Base-by-base conservation (phyloP, 2,329 filamentous ascomycete genomes). In the Trichophyton equinum region DNA sequence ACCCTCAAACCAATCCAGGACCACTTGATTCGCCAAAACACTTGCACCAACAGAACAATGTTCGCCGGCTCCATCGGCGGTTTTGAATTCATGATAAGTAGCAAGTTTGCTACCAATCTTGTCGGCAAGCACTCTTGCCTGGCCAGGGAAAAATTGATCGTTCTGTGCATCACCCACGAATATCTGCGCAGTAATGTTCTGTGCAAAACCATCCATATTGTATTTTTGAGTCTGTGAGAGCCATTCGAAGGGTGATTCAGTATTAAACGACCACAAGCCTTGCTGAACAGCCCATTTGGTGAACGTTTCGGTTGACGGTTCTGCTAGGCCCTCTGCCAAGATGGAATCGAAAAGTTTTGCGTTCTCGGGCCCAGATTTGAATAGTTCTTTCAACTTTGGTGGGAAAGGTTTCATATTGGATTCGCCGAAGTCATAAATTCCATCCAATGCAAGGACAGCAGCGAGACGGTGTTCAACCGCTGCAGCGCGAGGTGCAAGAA, bases 401-500 rank as follows among this genome's bases (percentile, higher is more conserved):
- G 59, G 13, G 57, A 60, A 15, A 62, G 57, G 51, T 64, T 65
- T 20, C 63, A 64, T 25, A 61, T 60, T 9, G 64, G 62, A 49
- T 59, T 66, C 4, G 66, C 42, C 40, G 49, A 58, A n/a, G 59
- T 73, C 68, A 62, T 67, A 75, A 2, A 78, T 61, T 1, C 75
- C 77, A 63, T 77, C 76, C 27, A 76, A 68, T 38, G 71, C 68
- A 56, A 77, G 66, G 4, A 72, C 66, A 0, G 76, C 77, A 0
- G 70, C 67, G 8, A 79, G 62, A 1, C 77, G 73, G 57, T 70
- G 73, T 61, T 79, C 77, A 62, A 75, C 77, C 0, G 76, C 75
- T 0, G 77, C 76, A 0, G 75, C 77, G 3, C 76, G 72, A 1
- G 73, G 65, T 3, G 70, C 72, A 0, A 78, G 70, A 25, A 69